phyloP scores from a whole-genome alignment of 2,329 filamentous ascomycete genomes.

The Thielaviopsis ethacetica region DNA sequence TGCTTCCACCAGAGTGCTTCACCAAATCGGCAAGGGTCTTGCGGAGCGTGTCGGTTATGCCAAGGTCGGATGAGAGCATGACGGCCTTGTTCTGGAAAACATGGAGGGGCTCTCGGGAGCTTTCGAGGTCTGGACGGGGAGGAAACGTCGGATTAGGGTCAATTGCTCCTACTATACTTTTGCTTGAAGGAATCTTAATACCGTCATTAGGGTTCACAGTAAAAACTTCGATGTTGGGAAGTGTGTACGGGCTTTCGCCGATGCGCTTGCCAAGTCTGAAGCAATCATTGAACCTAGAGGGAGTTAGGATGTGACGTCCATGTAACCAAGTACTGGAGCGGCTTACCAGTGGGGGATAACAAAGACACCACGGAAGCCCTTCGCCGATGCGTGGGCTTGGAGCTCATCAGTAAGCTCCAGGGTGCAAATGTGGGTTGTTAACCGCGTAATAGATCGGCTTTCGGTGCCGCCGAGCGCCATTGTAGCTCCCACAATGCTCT shows the following conservation, averaged over 20 bases:
- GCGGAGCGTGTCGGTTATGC: slow-evolving; percentile 48
- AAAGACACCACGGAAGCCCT: slow-evolving; percentile 57
- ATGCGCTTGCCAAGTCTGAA: slow-evolving; percentile 84
- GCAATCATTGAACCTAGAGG: slow-evolving; percentile 79
- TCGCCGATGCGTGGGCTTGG: slow-evolving; percentile 44
- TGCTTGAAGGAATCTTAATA: slow-evolving; percentile 38
- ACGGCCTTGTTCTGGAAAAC: slow-evolving; percentile 68
- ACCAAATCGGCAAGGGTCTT: slow-evolving; percentile 58
- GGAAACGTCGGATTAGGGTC: slow-evolving; percentile 29
- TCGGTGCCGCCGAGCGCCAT: slow-evolving; percentile 79
- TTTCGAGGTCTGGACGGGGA: slow-evolving; percentile 25
- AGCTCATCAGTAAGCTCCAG: slow-evolving; percentile 60
- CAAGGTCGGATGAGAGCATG: slow-evolving; percentile 60
- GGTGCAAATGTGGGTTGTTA: slow-evolving; percentile 81
- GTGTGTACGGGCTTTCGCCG: slow-evolving; percentile 67
- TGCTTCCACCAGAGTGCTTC: slow-evolving; percentile 48
- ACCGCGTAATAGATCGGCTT: slow-evolving; percentile 49
- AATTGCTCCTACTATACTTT: slow-evolving; percentile 51
- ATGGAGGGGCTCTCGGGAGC: slow-evolving; percentile 37
- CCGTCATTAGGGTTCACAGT: slow-evolving; percentile 37
- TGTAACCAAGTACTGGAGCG: background rate
- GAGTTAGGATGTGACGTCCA: background rate
- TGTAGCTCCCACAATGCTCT: slow-evolving; percentile 80
- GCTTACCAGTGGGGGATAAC: slow-evolving; percentile 81
- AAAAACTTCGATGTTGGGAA: slow-evolving; percentile 80